phyloP scores from a whole-genome alignment of 176 grass and related monocot genomes.

The Guadua angustifolia region DNA sequence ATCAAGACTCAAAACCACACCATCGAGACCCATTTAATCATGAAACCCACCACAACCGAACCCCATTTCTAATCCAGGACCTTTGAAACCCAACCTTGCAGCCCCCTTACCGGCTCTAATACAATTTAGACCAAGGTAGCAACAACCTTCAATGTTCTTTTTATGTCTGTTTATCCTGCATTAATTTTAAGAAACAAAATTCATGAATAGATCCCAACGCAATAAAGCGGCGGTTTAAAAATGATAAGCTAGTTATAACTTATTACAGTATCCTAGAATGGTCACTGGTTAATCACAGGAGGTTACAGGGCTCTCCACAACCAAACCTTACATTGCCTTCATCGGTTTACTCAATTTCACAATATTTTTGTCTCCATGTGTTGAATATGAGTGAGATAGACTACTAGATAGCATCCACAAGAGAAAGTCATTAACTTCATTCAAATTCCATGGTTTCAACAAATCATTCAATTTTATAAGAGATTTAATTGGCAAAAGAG shows the following conservation, averaged over 20 bases:
- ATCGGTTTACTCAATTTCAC: constrained; percentile 81
- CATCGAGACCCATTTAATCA: no score
- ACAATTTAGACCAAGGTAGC: no score
- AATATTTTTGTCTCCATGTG: constrained; percentile 84
- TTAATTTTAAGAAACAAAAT: no score
- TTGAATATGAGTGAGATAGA: constrained; percentile 87
- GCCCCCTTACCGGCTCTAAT: no score
- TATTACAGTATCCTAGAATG: constrained; percentile 12
- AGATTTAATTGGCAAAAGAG: constrained; percentile 26
- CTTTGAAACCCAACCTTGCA: no score
- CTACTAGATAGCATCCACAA: constrained; percentile 60
- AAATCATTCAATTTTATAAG: constrained; percentile 3
- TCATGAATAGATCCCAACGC: no score
- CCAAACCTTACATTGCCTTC: constrained; percentile 77
- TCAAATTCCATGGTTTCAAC: constrained; percentile 38
- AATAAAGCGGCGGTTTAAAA: no score
- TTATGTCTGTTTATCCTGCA: no score
- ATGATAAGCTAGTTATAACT: constrained; percentile 1
- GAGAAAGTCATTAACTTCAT: constrained; percentile 37
- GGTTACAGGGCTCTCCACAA: constrained; percentile 53
- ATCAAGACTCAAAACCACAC: no score
- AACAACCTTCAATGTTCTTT: no score
- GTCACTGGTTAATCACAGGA: constrained; percentile 71
- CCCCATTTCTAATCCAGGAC: no score
- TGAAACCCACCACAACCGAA: no score